Evolutionary conservation across 2,329 filamentous ascomycete genomes (phyloP), one percentile per base, ranked within the genome.

Genomic region (Clarireedia hainanense): DNA sequence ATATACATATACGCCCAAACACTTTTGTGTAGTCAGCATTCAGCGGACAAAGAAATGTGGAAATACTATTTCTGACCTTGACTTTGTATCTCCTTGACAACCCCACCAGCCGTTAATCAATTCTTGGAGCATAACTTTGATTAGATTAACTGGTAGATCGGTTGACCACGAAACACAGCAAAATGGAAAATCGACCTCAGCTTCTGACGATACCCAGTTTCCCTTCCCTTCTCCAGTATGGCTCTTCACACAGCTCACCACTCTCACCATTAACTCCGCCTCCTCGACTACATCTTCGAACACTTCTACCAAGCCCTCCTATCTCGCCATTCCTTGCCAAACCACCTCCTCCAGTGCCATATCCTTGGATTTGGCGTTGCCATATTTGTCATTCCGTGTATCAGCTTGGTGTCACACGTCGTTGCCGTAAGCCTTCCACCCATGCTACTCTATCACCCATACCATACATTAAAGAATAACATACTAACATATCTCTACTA

Each of bases 361-460:
- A 45, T 10, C 60, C 69, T n/a, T 71, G 68, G 68, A 52, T 71
- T 9, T 71, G 69, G 69, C 65, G 67, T 15, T 71, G 70, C 53
- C 68, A 69, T 52, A 57, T 57, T 12, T 71, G 70, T 48, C 57
- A 57, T 4, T 66, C 52, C 0, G 53, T 66, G 9, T 71, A 70
- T 54, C 61, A 58, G 6, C 63, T 71, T 10, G 64, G 63, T 6
- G 67, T 65, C 52, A 71, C 69, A 4, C 67, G 68, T 2, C 68
- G 69, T 6, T 71, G 69, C 34, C 64, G 52, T 55, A 55, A 55
- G 52, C 15, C 34, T 2, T 42, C 5, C 34, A 40, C 12, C 34
- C 20, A 9, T 15, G 9, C 14, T 10, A 30, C n/a, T 36, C n/a
- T 30, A 34, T 2, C 34, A 50, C 3, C 20, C 2, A 5, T 40